A percentile compares a stretch with the other conserved stretches of the same genome.
Conservation (phyloP, 2,329 filamentous ascomycete species). For the Alternaria longipes region DNA sequence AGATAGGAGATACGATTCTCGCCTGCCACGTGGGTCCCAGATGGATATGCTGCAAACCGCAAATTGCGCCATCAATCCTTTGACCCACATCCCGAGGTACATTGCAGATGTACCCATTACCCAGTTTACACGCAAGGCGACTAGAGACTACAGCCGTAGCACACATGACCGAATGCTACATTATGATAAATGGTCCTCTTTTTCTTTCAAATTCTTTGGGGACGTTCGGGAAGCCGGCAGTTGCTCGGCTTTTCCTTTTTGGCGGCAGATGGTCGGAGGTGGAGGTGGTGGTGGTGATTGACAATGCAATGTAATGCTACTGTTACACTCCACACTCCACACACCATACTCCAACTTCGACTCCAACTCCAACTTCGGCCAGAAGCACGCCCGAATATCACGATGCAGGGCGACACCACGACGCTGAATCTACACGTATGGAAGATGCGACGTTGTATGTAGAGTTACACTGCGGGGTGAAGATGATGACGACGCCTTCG, state of each 20-base stretch:
- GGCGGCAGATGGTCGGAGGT: background rate
- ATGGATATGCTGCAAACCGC: background rate
- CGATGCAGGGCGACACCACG: background rate
- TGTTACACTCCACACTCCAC: background rate
- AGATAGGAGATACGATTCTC: background rate
- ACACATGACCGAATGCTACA: background rate
- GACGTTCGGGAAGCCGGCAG: background rate
- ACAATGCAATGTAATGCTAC: constrained; percentile 6
- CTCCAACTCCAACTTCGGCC: background rate
- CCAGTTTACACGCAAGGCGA: background rate
- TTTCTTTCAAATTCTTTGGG: background rate
- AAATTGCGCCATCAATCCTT: background rate
- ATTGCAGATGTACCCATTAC: background rate
- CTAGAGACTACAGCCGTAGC: background rate
- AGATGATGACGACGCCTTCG: background rate
- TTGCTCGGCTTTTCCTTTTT: background rate
- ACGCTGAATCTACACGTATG: background rate
- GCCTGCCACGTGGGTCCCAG: background rate
- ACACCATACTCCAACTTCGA: background rate
- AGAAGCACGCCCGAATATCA: background rate
- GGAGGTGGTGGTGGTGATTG: background rate
- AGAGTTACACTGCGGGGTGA: background rate
- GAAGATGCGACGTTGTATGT: background rate
- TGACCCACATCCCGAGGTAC: constrained; percentile 2
- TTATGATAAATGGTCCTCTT: background rate